phyloP scores from a whole-genome alignment of 2,329 filamentous ascomycete species.

The Fusarium clavum region DNA sequence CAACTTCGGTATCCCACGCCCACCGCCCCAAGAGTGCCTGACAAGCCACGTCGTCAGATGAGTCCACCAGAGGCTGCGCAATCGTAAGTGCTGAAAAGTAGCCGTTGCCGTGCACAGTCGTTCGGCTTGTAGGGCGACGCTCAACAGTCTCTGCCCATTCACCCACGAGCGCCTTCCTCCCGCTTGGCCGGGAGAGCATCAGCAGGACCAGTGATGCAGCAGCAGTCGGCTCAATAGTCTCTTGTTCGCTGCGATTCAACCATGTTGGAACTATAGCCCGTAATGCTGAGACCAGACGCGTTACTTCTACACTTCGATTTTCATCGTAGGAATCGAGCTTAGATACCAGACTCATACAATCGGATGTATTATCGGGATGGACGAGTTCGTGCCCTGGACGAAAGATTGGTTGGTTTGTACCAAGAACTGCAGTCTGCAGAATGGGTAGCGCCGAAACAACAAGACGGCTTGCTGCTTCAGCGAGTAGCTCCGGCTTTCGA shows the following conservation, averaged over 20 bases:
- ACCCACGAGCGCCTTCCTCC: conserved; percentile 55
- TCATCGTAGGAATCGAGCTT: conserved; percentile 30
- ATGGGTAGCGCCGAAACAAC: conserved; percentile 64
- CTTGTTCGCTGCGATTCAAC: conserved; percentile 63
- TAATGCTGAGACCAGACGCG: conserved; percentile 44
- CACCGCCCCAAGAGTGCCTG: conserved; percentile 65
- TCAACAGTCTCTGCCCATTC: conserved; percentile 61
- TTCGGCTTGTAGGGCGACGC: conserved; percentile 49
- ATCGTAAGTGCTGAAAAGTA: conserved; percentile 66
- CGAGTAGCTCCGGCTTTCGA: conserved; percentile 72
- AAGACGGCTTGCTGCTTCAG: conserved; percentile 70
- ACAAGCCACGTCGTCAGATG: conserved; percentile 52
- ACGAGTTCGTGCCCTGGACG: conserved; percentile 44
- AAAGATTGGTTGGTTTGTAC: conserved; percentile 12
- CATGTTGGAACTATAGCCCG: conserved; percentile 56
- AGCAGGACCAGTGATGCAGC: conserved; percentile 64
- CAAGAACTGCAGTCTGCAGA: conserved; percentile 54
- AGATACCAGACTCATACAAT: conserved; percentile 41
- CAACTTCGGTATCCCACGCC: conserved; percentile 61
- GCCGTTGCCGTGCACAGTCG: conserved; percentile 57
- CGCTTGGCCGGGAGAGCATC: conserved; percentile 54
- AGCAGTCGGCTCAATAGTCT: conserved; percentile 62
- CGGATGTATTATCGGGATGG: conserved; percentile 31
- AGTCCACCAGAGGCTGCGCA: conserved; percentile 57
- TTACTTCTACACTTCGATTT: conserved; percentile 11